A percentile compares a stretch with the other conserved stretches of the same genome.
phyloP scores from a whole-genome alignment of 2,329 filamentous ascomycete species.

The Gnomoniopsis sp. region DNA sequence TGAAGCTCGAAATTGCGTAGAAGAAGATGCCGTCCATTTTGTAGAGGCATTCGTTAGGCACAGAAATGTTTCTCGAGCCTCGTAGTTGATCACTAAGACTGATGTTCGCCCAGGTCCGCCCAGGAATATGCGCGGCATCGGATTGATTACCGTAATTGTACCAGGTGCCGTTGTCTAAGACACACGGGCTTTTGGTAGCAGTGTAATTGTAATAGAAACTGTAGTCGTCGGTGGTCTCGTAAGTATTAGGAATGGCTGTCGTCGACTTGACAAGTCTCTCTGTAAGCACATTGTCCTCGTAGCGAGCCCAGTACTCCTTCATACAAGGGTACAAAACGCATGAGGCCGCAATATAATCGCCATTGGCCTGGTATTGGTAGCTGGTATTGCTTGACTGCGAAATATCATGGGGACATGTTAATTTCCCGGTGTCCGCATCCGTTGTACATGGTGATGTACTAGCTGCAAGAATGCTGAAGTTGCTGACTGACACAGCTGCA shows the following conservation, averaged over 20 bases:
- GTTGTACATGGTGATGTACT: conserved; percentile 19
- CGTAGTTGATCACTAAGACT: not conserved
- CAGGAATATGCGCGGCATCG: conserved; percentile 4
- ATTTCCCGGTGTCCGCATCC: not conserved
- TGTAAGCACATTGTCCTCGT: not conserved
- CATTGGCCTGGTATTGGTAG: not conserved
- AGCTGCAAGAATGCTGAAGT: conserved; percentile 22
- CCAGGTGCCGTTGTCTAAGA: conserved; percentile 16
- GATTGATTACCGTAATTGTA: conserved; percentile 14
- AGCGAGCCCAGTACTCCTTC: conserved; percentile 16
- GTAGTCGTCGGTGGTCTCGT: not conserved
- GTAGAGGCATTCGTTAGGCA: conserved; percentile 22
- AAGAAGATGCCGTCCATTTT: conserved; percentile 19
- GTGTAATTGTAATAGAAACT: conserved; percentile 12
- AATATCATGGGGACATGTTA: conserved; percentile 19
- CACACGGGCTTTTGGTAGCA: conserved; percentile 11
- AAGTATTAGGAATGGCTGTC: not conserved
- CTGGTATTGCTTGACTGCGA: not conserved
- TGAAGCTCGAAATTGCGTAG: conserved; percentile 13
- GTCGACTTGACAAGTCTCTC: conserved; percentile 11
- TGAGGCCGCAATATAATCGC: conserved; percentile 11
- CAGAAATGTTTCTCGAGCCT: conserved; percentile 7
- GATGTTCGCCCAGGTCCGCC: conserved; percentile 16
- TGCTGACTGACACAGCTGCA: conserved; percentile 16
- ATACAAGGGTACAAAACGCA: conserved; percentile 21